Conservation (phyloP, 306 rosid species). For the Casuarina equisetifolia region DNA sequence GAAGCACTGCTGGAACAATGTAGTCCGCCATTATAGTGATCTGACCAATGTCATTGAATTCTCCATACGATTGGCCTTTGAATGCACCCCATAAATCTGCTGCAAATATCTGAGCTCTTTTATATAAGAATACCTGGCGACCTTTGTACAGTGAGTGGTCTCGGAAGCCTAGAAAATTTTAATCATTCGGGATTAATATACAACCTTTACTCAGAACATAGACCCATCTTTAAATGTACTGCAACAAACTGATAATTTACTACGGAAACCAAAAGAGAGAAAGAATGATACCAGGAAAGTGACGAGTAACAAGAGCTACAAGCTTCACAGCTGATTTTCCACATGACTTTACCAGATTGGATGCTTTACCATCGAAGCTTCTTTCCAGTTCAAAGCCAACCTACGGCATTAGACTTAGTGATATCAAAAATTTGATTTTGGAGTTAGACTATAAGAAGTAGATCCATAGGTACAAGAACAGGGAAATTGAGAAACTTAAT, state of each 20-base stretch:
- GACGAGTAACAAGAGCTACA: conserved; percentile 75
- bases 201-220: conserved; percentile 15
- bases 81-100: conserved; percentile 97
- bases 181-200: conserved; percentile 29
- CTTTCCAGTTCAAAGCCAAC: conserved; percentile 82
- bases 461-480: conserved; percentile 6
- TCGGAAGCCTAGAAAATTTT: conserved; percentile 66
- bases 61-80: conserved; percentile 73
- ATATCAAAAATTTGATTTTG: conserved; percentile 6
- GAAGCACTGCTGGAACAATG: conserved; percentile 93
- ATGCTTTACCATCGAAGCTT: conserved; percentile 76
- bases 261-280: background rate
- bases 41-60: conserved; percentile 73
- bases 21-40: conserved; percentile 96
- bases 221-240: background rate
- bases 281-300: conserved; percentile 82
- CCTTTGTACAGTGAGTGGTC: conserved; percentile 95
- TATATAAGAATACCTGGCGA: conserved; percentile 83
- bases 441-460: conserved; percentile 8
- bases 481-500: conserved; percentile 14
- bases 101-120: conserved; percentile 96
- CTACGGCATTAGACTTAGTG: conserved; percentile 10
- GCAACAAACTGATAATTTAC: background rate
- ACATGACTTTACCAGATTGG: conserved; percentile 70
- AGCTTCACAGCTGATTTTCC: conserved; percentile 91